Percentiles rank a stretch among this genome's conserved stretches.
phyloP scores from a whole-genome alignment of 495 filamentous ascomycete species.

The Annulohypoxylon maeteangense region DNA sequence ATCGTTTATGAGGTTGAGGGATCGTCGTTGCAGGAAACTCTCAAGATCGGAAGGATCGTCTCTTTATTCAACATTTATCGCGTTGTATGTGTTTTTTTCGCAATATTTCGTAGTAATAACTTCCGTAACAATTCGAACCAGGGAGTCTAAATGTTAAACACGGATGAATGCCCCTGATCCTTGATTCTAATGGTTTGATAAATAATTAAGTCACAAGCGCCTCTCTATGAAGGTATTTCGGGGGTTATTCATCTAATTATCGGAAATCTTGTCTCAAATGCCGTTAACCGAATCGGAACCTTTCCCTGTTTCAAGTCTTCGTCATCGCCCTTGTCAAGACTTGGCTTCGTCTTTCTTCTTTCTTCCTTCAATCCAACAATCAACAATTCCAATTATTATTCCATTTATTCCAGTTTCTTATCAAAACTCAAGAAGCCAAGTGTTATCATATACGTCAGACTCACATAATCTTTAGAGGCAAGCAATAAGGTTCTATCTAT shows the following conservation, averaged over 20 bases:
- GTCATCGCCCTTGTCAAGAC: background rate
- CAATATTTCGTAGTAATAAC: background rate
- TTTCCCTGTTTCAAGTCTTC: background rate
- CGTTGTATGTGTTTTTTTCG: background rate
- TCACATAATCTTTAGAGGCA: background rate
- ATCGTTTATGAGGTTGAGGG: constrained; percentile 8
- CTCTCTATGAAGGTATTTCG: background rate
- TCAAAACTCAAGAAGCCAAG: background rate
- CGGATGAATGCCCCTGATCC: constrained; percentile 13
- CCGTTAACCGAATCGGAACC: constrained; percentile 6
- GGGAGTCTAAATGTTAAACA: constrained; percentile 10
- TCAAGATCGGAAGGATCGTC: constrained; percentile 25
- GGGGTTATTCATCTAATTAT: background rate
- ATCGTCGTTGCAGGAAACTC: constrained; percentile 33
- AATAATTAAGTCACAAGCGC: constrained; percentile 4
- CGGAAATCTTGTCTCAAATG: background rate
- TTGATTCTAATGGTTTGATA: background rate
- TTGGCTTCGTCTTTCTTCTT: background rate
- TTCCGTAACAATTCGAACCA: background rate
- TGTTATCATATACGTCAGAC: background rate
- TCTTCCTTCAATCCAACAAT: background rate
- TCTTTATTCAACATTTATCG: constrained; percentile 1
- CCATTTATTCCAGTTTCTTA: background rate
- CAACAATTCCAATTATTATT: background rate
- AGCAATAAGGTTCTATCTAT: background rate